Evolutionary conservation across 2,329 filamentous ascomycete species (phyloP), one percentile per base, ranked within the genome.

Genomic region (Capronia epimyces): DNA sequence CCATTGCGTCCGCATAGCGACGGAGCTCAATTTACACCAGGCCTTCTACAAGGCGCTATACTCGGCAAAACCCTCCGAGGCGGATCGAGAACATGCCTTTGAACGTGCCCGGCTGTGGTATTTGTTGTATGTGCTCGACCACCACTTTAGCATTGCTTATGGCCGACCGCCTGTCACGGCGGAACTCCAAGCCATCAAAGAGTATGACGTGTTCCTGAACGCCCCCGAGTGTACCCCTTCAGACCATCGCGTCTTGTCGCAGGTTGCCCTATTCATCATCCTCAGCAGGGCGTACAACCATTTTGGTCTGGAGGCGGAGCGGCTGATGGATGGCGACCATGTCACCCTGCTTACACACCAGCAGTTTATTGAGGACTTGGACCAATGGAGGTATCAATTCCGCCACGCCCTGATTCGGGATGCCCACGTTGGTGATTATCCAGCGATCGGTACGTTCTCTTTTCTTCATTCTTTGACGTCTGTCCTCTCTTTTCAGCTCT

Each of bases 141-240:
- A 83, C 54, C 81, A 84, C 62, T 78, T 83, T 22, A 80, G 78
- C 15, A 82, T 81, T 18, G 67, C 81, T 0, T 82, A 83, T 47
- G 78, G 79, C 1, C 70, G 81, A 2, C 77, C 78, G 1, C 75
- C 78, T 0, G 75, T 81, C 7, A 76, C 82, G 0, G 75, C 77
- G 22, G 79, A 82, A 45, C 78, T 83, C 47, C 65, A 71, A 12
- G 75, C 77, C 0, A 78, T 82, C 32, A 74, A 78, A 43, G 78
- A 78, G 3, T 78, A 78, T 67, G 77, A 82, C 45, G 68, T 71
- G 1, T 78, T 82, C 39, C 64, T 81, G n/a, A 70, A 74, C 29
- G 71, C 73, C 0, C 70, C 76, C 0, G 68, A 75, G 16, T 71
- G 77, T 2, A 78, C 72, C 0, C 72, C 77, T 1, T 73, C 77